Base-by-base conservation (phyloP, 1,284 basidiomycete species). In the Tylopilus sp. region DNA sequence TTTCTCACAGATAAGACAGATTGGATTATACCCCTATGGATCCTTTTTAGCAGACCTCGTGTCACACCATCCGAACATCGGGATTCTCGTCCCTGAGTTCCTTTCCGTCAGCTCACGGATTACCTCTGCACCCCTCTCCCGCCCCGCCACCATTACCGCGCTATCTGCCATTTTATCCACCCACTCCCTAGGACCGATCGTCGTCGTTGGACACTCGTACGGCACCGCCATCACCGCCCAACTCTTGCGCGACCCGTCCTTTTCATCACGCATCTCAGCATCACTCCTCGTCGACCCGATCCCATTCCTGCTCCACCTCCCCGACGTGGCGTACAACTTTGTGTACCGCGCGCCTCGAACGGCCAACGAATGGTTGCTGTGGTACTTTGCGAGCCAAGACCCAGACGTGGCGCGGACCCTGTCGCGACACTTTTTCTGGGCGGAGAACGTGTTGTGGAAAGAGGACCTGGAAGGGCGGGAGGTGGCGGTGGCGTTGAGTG, bases 351-450 rank as follows among this genome's bases (percentile, higher is more conserved):
- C 69, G 1, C 89, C 90, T 2, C 73, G 71, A 53, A 68, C 70
- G 2, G 87, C 88, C 51, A 87, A 89, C 70, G 87, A 91, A 69
- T 90, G 88, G 87, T 81, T 89, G 76, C 69, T 91, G 63, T 91
- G 88, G 87, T 91, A 88, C 72, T 91, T 91, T 68, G 83, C 89
- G 24, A 86, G 84, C 58, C 84, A 85, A 13, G 90, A 91, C 67
- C 80, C 88, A 15, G 90, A 91, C 71, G 82, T 90, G 54, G 83
- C 89, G n/a, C n/a, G n/a, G n/a, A 53, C 87, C 33, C 81, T 91
- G 16, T 79, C 83, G 13, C 79, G 90, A 3, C 83, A 88, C 60
- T 91, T 91, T 91, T 90, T n/a, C 72, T 91, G 90, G 90, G 74
- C 81, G 29, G 85, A 91, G 71, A 88, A 85, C 52, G 79, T 88